Base-by-base conservation (phyloP, 2,329 filamentous ascomycete genomes). In the Aspergillus proliferans region DNA sequence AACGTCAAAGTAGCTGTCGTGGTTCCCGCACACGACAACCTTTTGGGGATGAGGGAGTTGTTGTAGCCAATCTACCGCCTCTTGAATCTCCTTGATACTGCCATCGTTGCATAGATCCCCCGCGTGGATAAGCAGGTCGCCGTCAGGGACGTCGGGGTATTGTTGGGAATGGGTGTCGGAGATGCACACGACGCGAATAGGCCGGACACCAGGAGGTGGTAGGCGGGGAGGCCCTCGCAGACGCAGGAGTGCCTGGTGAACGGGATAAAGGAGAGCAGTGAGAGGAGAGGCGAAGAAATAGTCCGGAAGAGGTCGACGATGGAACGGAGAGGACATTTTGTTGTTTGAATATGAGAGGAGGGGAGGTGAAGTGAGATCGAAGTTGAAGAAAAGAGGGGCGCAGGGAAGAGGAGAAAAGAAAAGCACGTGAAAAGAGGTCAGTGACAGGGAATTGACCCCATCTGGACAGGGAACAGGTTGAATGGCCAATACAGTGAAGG, bases 111-210 rank as follows among this genome's bases (percentile, higher is more conserved):
- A 86, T 60, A 95, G 76, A 70, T 97, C 92, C 34, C 92, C 92
- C 2, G 89, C 87, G 64, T 96, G 92, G 58, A 97, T 86, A 44
- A 97, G 80, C 19, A 96, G 76, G 66, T 96, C 90, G 48, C 90
- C 91, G 8, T 78, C 70, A 0, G 90, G 89, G 3, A 72, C 54
- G 30, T 67, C 59, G 10, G 52, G 39, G 55, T 65, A 68, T 57
- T 67, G 56, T 1, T 94, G 76, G n/a, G 75, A 58, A 71, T 96
- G 92, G 0, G 92, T 96, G 71, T 96, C 92, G 8, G 89, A 92
- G 55, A 96, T 82, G 70, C 88, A 95, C 54, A 96, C 87, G 22
- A 96, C 78, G 51, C 84, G 83, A 62, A 96, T 81, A 6, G 80
- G 71, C 1, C 72, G 74, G 48, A 64, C 56, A 40, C 76, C 72